Percentiles rank a stretch among this genome's conserved stretches.
Evolutionary conservation across 305 asterid genomes (phyloP).

Genomic region (Nicotiana rustica): DNA sequence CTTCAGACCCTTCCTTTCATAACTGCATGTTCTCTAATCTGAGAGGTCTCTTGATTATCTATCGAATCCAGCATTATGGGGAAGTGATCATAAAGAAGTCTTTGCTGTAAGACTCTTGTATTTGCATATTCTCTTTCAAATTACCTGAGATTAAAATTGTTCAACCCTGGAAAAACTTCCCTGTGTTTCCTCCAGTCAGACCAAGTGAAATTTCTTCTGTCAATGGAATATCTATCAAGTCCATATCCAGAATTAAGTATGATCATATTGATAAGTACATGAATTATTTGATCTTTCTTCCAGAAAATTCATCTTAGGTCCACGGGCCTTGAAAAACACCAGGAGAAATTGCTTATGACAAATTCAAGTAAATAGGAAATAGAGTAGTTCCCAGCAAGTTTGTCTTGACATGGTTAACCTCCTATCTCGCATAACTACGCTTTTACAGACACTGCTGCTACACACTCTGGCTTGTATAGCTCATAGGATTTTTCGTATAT

Average conservation of each 20-base stretch:
- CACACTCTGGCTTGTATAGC: conserved; percentile 22
- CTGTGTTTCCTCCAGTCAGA: neutral
- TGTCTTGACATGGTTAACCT: conserved; percentile 5
- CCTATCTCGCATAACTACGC: neutral
- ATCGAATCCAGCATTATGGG: neutral
- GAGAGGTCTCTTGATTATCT: neutral
- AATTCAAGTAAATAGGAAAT: neutral
- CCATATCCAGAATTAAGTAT: conserved; percentile 8
- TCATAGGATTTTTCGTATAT: conserved; percentile 10
- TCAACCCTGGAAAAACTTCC: conserved; percentile 6
- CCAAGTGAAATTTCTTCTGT: neutral
- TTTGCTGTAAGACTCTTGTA: neutral
- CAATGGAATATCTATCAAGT: conserved; percentile 7
- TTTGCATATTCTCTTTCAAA: conserved; percentile 7
- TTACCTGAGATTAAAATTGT: conserved; percentile 10
- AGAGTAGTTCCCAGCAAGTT: neutral
- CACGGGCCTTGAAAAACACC: neutral
- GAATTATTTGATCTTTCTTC: conserved; percentile 6
- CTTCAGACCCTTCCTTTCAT: neutral
- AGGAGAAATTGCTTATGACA: neutral
- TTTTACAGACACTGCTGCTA: neutral
- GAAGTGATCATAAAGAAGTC: conserved; percentile 7
- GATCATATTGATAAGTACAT: neutral
- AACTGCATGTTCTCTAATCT: neutral
- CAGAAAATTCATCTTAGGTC: conserved; percentile 4